phyloP scores from a whole-genome alignment of 345 rosid species.

The Eucalyptus regnans region DNA sequence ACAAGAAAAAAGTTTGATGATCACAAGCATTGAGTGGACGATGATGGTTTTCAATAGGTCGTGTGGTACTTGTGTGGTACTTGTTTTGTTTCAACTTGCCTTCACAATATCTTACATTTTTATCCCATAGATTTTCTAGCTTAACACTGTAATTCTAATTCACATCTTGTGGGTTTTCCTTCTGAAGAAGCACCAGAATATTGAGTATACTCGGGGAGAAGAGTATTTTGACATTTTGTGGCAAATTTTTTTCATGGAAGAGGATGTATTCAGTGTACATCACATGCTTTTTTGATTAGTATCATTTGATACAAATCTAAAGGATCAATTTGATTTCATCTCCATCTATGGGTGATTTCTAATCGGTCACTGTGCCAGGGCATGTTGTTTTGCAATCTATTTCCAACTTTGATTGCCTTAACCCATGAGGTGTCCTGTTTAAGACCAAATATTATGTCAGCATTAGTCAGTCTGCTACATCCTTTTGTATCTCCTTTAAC shows the following conservation, averaged over 20 bases:
- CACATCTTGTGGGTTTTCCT: not conserved
- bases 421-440: not conserved
- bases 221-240: not conserved
- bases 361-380: conserved; percentile 41
- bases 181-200: not conserved
- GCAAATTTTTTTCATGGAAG: not conserved
- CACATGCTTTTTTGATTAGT: not conserved
- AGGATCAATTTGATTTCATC: not conserved
- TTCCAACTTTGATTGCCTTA: not conserved
- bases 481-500: not conserved
- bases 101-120: not conserved
- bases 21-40: no score
- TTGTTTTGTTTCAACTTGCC: not conserved
- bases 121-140: not conserved
- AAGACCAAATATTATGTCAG: not conserved
- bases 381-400: not conserved
- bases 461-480: not conserved
- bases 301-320: not conserved
- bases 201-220: not conserved
- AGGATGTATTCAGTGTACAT: conserved; percentile 23
- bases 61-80: not conserved
- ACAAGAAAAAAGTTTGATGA: no score
- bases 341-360: conserved; percentile 32
- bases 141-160: not conserved
- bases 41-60: not conserved